A percentile compares a stretch with the other conserved stretches of the same genome.
These are phyloP conservation scores for Pichia kudriavzevii DNA, from an alignment of 1,139 yeast genomes.

Conservation along the genomic window DNA sequence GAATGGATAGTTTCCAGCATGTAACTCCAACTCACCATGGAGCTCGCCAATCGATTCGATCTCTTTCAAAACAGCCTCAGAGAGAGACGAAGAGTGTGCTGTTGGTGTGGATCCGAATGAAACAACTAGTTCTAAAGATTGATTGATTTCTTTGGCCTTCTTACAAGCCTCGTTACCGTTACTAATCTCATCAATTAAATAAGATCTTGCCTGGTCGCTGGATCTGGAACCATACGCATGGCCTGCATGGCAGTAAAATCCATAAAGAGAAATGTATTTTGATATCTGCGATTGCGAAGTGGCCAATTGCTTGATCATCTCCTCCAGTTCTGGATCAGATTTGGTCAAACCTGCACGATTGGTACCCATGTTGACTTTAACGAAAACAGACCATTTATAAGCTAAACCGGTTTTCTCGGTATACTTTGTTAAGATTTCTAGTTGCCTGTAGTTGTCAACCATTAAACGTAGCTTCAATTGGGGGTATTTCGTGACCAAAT, in stretches of 20 bases:
- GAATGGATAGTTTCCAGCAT: conserved; percentile 72
- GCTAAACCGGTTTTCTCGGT: conserved; percentile 18
- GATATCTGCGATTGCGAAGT: conserved; percentile 23
- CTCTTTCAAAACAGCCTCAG: conserved; percentile 23
- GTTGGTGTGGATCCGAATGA: conserved; percentile 84
- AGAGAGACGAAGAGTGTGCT: conserved; percentile 48
- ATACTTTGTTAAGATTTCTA: conserved; percentile 39
- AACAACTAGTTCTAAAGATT: conserved; percentile 30
- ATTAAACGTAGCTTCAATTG: conserved; percentile 40
- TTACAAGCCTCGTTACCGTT: conserved; percentile 51
- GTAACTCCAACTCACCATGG: conserved; percentile 53
- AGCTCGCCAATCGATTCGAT: conserved; percentile 9
- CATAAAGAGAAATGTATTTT: conserved; percentile 40
- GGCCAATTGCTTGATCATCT: conserved; percentile 28
- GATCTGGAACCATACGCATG: conserved; percentile 53
- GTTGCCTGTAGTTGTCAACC: conserved; percentile 55
- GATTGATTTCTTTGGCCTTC: conserved; percentile 30
- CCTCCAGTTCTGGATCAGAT: conserved; percentile 11
- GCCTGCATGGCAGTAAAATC: conserved; percentile 77
- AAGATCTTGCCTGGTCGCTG: conserved; percentile 40
- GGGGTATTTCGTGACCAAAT: conserved; percentile 35
- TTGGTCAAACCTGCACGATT: conserved; percentile 51
- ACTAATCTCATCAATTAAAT: conserved; percentile 46
- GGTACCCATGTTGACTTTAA: conserved; percentile 56
- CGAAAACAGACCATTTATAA: conserved; percentile 45